Base-by-base conservation (phyloP, 202 grass and related monocot species). In the Cymbopogon flexuosus region DNA sequence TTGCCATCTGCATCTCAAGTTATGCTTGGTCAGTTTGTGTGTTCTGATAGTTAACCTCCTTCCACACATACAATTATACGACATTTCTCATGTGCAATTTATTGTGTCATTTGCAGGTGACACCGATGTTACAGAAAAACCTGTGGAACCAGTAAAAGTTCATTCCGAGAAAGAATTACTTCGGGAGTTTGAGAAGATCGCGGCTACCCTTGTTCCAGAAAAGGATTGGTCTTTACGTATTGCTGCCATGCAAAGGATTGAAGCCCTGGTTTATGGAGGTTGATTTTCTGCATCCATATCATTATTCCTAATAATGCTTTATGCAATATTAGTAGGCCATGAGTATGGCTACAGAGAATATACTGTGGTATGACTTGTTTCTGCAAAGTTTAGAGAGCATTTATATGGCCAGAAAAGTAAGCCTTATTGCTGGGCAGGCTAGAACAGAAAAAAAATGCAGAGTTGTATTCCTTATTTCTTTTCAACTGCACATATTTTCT, bases 101-200 rank as follows among this genome's bases (percentile, higher is more conserved):
- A 24, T 69, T 86, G 65, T 70, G 40, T 77, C 64, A 79, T 71
- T 85, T 88, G 42, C 41, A 97, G 94, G 92, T 51, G 95, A 98
- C 21, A 76, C 77, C 2, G 90, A 97, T 89, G 69, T 84, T 74
- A 81, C 88, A 75, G 94, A 97, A 90, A 97, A 89, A 71, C 81
- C 88, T 81, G 81, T 94, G 75, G 91, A 92, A 45, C 90, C 94
- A 81, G 79, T 97, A 80, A 94, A 88, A 77, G 86, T 97, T 73
- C 87, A 94, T 79, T 97, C 94, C n/a, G 94, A 97, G 76, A 97
- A 97, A 84, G 94, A 97, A 84, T 88, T 97, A 65, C 71, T 94
- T 75, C 83, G 88, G 80, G 94, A 97, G 64, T 85, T 97, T 75
- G 94, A 97, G 86, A 97, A 94, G 79, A 94, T 97, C 27, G 89